Conservation (phyloP, 495 filamentous ascomycete species). For the Penicillium ucsense region DNA sequence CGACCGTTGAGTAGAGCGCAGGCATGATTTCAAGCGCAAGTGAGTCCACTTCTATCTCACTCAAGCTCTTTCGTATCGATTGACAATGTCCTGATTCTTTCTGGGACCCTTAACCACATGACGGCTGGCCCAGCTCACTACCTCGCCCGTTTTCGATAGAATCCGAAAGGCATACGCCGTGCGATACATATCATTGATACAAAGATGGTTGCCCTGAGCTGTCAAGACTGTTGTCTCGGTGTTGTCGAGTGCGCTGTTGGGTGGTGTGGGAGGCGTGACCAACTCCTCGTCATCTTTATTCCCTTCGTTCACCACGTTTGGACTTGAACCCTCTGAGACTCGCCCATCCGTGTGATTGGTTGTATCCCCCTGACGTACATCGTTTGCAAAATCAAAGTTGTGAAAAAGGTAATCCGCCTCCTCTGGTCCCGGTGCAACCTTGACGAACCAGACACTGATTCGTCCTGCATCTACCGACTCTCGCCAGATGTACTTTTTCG, state of each 20-base stretch:
- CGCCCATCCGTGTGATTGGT: neutral
- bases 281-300: constrained; percentile 4
- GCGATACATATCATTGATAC: constrained; percentile 42
- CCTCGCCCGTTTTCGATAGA: constrained; percentile 22
- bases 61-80: constrained; percentile 22
- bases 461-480: constrained; percentile 10
- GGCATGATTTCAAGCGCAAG: too few species aligned
- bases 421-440: constrained; percentile 21
- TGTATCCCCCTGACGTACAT: too few species aligned
- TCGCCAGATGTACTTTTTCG: constrained; percentile 41
- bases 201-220: constrained; percentile 36
- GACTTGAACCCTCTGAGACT: neutral
- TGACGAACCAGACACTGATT: constrained; percentile 41
- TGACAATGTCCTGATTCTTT: constrained; percentile 41
- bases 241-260: constrained; percentile 1
- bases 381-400: constrained; percentile 26
- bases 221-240: constrained; percentile 19
- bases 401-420: constrained; percentile 40
- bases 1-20: too few species aligned
- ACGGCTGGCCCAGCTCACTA: constrained; percentile 37
- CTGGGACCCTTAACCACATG: constrained; percentile 39
- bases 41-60: constrained; percentile 1
- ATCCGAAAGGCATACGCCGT: constrained; percentile 40
- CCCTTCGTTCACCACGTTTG: neutral
- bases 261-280: constrained; percentile 21